Percentiles rank a stretch among this genome's conserved stretches.
Evolutionary conservation across 305 asterid genomes (phyloP).

Genomic region (Fraxinus dipetala): DNA sequence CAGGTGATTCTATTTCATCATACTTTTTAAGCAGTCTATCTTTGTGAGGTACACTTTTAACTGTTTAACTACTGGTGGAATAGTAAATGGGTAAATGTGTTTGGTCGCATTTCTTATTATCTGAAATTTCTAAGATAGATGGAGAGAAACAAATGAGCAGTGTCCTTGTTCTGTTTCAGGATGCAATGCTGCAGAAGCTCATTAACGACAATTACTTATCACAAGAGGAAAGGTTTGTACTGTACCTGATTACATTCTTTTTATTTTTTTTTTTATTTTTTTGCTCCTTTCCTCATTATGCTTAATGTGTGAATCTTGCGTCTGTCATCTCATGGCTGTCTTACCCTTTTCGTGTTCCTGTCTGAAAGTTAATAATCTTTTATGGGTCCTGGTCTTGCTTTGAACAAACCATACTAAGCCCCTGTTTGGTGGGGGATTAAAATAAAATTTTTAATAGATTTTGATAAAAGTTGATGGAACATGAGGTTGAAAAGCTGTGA

Average conservation of each 20-base stretch:
- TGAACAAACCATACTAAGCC: neutral
- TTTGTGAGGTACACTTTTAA: neutral
- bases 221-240: slow-evolving; percentile 79
- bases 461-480: too few relatives aligned
- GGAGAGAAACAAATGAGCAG: slow-evolving; percentile 10
- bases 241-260: slow-evolving; percentile 13
- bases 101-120: slow-evolving; percentile 2
- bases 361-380: neutral
- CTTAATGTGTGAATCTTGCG: slow-evolving; percentile 8
- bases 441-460: too few relatives aligned
- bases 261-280: too few relatives aligned
- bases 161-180: slow-evolving; percentile 48
- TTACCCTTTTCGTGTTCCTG: neutral
- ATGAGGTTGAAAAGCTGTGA: too few relatives aligned
- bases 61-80: neutral
- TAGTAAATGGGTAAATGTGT: neutral
- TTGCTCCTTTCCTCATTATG: slow-evolving; percentile 1
- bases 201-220: slow-evolving; percentile 57
- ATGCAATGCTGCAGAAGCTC: slow-evolving; percentile 86
- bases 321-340: neutral
- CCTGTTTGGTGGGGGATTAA: too few relatives aligned
- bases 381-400: neutral
- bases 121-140: neutral
- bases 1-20: neutral
- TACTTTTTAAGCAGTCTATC: neutral